phyloP scores from a whole-genome alignment of 192 early-diverging fungal genomes.

The Jimgerdemannia lactiflua region DNA sequence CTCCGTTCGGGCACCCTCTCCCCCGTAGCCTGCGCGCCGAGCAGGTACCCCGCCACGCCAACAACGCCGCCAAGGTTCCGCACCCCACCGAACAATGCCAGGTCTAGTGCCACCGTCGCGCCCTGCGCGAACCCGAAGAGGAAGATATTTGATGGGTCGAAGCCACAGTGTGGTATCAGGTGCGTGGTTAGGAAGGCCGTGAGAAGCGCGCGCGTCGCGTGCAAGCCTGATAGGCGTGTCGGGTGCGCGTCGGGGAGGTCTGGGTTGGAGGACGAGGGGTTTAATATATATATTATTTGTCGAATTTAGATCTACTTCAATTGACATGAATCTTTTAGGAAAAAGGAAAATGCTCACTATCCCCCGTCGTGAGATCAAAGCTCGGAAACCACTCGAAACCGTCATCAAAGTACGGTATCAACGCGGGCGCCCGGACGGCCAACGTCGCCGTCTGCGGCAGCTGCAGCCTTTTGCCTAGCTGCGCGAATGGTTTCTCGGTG shows the following conservation, averaged over 20 bases:
- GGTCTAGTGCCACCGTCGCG: conserved; percentile 61
- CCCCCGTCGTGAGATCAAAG: conserved; percentile 52
- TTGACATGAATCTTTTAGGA: no score
- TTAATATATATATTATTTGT: no score
- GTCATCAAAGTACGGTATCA: conserved; percentile 60
- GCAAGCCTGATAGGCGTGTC: conserved; percentile 40
- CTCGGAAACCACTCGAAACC: conserved; percentile 66
- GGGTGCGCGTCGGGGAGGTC: conserved; percentile 36
- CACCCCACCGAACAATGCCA: conserved; percentile 49
- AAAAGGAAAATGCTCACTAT: conserved; percentile 28
- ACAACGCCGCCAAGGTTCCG: conserved; percentile 53
- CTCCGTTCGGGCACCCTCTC: conserved; percentile 9
- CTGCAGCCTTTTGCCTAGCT: conserved; percentile 54
- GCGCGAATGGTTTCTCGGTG: conserved; percentile 54
- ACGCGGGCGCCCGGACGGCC: conserved; percentile 54
- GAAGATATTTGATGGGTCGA: conserved; percentile 41
- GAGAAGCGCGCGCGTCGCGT: conserved; percentile 40
- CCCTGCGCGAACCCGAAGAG: conserved; percentile 80
- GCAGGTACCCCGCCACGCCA: conserved; percentile 56
- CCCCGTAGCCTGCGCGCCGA: conserved; percentile 35
- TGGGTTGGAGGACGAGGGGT: background rate
- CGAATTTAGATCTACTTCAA: background rate
- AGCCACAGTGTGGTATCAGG: conserved; percentile 40
- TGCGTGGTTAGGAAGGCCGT: conserved; percentile 39
- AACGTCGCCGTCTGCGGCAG: conserved; percentile 68